A percentile compares a stretch with the other conserved stretches of the same genome.
These are phyloP conservation scores for Kwoniella europaea DNA, from an alignment of 768 basidiomycete species.

Conservation along the genomic window DNA sequence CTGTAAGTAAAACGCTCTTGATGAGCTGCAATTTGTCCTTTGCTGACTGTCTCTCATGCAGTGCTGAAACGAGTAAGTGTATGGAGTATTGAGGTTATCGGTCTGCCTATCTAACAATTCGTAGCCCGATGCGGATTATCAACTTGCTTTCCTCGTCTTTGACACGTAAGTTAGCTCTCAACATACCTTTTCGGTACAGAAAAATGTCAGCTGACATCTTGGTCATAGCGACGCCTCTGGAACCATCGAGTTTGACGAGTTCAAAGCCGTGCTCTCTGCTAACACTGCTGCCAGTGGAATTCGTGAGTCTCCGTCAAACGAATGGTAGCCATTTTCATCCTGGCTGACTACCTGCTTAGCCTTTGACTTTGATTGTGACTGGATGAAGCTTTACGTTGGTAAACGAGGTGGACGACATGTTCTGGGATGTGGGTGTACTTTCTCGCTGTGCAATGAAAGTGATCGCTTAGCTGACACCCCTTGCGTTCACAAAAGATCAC, in stretches of 20 bases:
- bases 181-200: no score
- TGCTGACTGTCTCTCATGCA: conserved; percentile 5
- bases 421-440: conserved; percentile 73
- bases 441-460: background rate
- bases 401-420: conserved; percentile 89
- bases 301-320: conserved; percentile 31
- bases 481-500: conserved; percentile 66
- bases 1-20: conserved; percentile 36
- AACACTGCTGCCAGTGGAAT: conserved; percentile 71
- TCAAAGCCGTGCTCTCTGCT: conserved; percentile 86
- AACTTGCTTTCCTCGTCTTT: conserved; percentile 95
- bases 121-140: conserved; percentile 96
- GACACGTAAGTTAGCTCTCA: conserved; percentile 73
- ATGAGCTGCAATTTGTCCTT: no score
- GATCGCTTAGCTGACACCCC: background rate
- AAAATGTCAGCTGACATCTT: conserved; percentile 34
- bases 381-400: conserved; percentile 95
- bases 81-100: background rate
- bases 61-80: conserved; percentile 48
- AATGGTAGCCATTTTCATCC: background rate
- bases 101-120: conserved; percentile 59
- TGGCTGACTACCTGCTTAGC: conserved; percentile 53
- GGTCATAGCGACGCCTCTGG: conserved; percentile 79
- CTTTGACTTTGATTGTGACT: conserved; percentile 95
- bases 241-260: conserved; percentile 88